phyloP scores from a whole-genome alignment of 805 yeast genomes.

The Ogataea populi-albae region DNA sequence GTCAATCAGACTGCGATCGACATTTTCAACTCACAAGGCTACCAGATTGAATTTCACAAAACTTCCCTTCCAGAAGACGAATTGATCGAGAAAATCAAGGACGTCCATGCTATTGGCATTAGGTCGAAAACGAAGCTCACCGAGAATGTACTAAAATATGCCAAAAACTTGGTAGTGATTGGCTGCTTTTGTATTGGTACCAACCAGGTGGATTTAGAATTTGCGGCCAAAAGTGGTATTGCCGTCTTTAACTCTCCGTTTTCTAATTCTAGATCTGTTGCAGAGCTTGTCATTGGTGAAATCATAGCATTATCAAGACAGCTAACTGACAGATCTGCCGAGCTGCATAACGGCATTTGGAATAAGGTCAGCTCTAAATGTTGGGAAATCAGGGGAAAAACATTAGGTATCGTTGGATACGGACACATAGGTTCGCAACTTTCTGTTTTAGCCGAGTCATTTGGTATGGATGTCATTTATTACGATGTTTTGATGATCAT shows the following conservation, averaged over 20 bases:
- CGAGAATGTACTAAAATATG: conserved; percentile 73
- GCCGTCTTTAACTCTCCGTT: conserved; percentile 93
- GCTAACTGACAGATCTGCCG: conserved; percentile 93
- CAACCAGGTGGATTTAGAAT: conserved; percentile 91
- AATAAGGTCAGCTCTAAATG: conserved; percentile 92
- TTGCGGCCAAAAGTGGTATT: conserved; percentile 88
- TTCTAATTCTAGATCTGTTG: conserved; percentile 97
- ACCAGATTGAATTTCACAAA: conserved; percentile 93
- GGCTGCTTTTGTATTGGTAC: conserved; percentile 99
- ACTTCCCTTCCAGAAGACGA: conserved; percentile 88
- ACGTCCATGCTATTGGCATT: conserved; percentile 96
- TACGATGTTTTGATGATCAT: conserved; percentile 90
- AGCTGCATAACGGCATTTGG: conserved; percentile 96
- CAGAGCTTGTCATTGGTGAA: conserved; percentile 95
- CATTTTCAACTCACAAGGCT: conserved; percentile 84
- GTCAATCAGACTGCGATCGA: conserved; percentile 90
- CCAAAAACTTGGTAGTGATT: conserved; percentile 82
- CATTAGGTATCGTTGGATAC: conserved; percentile 94
- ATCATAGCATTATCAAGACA: conserved; percentile 93
- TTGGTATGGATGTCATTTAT: conserved; percentile 96
- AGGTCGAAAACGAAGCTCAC: conserved; percentile 94
- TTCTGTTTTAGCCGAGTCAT: conserved; percentile 93
- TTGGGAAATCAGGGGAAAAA: conserved; percentile 99
- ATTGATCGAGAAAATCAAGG: conserved; percentile 87
- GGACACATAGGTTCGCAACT: conserved; percentile 98